These are phyloP conservation scores for Aspergillus sojae DNA, from an alignment of 2,329 filamentous ascomycete species.

Conservation along the genomic window DNA sequence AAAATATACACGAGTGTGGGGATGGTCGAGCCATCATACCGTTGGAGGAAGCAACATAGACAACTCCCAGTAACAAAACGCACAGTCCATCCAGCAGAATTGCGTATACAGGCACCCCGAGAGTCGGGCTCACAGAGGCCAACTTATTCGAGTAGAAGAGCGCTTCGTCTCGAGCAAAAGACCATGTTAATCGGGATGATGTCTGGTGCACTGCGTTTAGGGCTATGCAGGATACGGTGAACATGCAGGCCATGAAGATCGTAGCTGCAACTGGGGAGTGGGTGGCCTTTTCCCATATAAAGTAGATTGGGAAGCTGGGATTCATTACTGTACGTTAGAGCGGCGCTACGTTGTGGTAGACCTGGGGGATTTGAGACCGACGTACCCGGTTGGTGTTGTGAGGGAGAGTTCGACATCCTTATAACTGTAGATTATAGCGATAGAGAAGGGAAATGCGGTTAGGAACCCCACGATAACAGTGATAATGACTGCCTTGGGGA, in stretches of 20 bases:
- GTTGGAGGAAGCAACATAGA: slow-evolving; percentile 26
- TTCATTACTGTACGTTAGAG: neutral
- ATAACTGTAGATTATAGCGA: slow-evolving; percentile 25
- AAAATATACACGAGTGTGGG: no score
- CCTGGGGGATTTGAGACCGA: neutral
- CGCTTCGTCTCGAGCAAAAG: slow-evolving; percentile 36
- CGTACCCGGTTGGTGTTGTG: slow-evolving; percentile 21
- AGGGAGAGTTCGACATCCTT: slow-evolving; percentile 17
- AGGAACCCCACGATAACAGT: slow-evolving; percentile 25
- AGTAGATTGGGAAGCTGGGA: slow-evolving; percentile 24
- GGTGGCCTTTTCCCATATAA: slow-evolving; percentile 28
- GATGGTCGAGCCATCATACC: slow-evolving; percentile 10
- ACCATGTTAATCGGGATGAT: slow-evolving; percentile 36
- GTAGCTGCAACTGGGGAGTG: slow-evolving; percentile 23
- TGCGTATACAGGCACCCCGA: slow-evolving; percentile 21
- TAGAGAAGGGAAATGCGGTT: slow-evolving; percentile 26
- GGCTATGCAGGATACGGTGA: slow-evolving; percentile 22
- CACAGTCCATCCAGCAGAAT: slow-evolving; percentile 19
- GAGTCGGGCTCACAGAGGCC: slow-evolving; percentile 9
- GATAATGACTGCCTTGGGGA: slow-evolving; percentile 23
- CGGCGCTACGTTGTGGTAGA: neutral
- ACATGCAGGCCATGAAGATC: slow-evolving; percentile 23
- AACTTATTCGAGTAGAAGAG: slow-evolving; percentile 30
- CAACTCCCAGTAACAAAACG: slow-evolving; percentile 24
- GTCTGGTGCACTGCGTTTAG: slow-evolving; percentile 30